phyloP scores from a whole-genome alignment of 1,284 basidiomycete genomes.

The Hortiboletus rubellus region DNA sequence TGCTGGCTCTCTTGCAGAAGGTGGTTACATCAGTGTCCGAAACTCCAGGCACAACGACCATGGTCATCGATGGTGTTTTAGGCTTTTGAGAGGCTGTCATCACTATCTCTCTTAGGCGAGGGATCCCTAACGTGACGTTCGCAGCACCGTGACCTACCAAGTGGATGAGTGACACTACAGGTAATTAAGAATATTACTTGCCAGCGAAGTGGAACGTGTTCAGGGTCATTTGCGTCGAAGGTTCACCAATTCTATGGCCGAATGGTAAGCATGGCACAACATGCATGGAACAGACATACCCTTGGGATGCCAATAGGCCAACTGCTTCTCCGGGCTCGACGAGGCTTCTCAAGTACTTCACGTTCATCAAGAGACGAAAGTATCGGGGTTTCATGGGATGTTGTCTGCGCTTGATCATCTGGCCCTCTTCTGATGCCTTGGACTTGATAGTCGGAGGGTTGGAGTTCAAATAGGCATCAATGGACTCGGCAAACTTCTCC shows the following conservation, averaged over 20 bases:
- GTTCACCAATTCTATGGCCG: constrained; percentile 84
- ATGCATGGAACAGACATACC: constrained; percentile 52
- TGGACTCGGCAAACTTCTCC: constrained; percentile 85
- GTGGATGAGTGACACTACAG: constrained; percentile 2
- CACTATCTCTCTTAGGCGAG: constrained; percentile 97
- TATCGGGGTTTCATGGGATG: constrained; percentile 54
- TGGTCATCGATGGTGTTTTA: constrained; percentile 98
- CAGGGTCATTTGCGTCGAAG: constrained; percentile 99
- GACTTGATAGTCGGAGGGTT: constrained; percentile 69
- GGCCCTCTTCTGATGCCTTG: constrained; percentile 47
- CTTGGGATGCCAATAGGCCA: constrained; percentile 96
- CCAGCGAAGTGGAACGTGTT: constrained; percentile 99
- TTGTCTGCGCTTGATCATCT: constrained; percentile 46
- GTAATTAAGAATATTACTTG: constrained; percentile 34
- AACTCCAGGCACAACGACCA: constrained; percentile 65
- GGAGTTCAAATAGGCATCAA: constrained; percentile 78
- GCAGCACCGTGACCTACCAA: constrained; percentile 93
- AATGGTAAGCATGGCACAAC: neutral
- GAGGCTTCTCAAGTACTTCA: constrained; percentile 90
- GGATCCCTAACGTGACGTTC: constrained; percentile 99
- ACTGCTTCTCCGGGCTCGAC: constrained; percentile 99
- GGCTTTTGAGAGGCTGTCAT: constrained; percentile 98
- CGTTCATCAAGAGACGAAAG: constrained; percentile 82
- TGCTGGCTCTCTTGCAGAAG: constrained; percentile 92
- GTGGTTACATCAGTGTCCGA: constrained; percentile 60